Evolutionary conservation across 1,284 basidiomycete genomes (phyloP), one percentile per base, ranked within the genome.

Genomic region (Puccinia horiana): DNA sequence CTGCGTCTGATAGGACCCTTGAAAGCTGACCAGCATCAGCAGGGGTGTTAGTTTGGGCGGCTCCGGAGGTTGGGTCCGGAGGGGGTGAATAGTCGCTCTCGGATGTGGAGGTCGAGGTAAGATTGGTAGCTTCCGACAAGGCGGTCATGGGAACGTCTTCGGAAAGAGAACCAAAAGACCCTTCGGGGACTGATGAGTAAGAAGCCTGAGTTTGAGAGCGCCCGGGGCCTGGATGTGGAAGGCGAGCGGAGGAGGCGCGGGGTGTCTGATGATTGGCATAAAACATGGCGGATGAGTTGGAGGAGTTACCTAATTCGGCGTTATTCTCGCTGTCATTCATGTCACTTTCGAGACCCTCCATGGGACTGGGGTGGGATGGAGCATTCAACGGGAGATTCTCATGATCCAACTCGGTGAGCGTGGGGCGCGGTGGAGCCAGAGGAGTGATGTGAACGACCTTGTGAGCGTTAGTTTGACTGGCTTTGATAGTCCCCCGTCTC

Each of bases 161-260:
- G 54, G 72, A 54, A n/a, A 37, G 32, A 4, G 42, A 37, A 40
- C 6, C 40, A 14, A 23, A 35, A 12, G 42, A 58, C 9, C 47
- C 37, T 44, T 49, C 76, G 29, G 20, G 26, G 29, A 42, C 42
- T 32, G 72, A 35, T 6, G 72, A 29, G 37, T 35, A n/a, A 4
- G 74, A 58, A 29, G 18, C 20, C 29, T 35, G 32, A 70, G 42
- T 18, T 56, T 54, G 49, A 37, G 52, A 69, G 20, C 69, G 69
- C 20, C 47, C 26, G 47, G 78, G 26, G 29, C 16, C 26, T 14
- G 78, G 58, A 20, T 72, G 69, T 40, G 76, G 61, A 44, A 77
- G 73, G 70, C 78, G 54, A 63, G 79, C 42, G 37, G 81, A 37
- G 65, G 82, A 76, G 65, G 83, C 70, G 83, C 82, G 70, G 42